Evolutionary conservation across 2,329 filamentous ascomycete genomes (phyloP), one percentile per base, ranked within the genome.

Genomic region (Alternaria viburni): DNA sequence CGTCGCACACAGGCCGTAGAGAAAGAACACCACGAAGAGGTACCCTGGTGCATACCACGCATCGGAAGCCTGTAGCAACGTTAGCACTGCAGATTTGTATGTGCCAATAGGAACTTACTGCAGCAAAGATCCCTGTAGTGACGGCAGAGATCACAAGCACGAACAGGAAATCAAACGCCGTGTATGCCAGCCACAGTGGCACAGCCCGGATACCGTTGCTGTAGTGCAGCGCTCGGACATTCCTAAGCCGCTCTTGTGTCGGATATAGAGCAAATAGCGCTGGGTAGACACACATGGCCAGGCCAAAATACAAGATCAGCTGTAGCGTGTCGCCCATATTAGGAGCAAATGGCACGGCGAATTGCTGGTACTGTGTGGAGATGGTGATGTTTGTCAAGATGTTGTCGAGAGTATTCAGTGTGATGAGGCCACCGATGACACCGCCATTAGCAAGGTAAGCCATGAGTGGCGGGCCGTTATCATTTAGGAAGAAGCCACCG

Each of bases 341-440:
- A 0, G 91, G 88, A 25, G 86, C 83, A 81, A 90, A 94, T 0
- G 92, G 91, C 0, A 88, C 86, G 66, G 92, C 92, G 72, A 97
- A 97, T 12, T 87, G 82, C 52, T 91, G 87, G 79, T 90, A 97
- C 54, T 88, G 86, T 1, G 90, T 91, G 3, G 86, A 84, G 64
- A 97, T 93, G 3, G 87, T 87, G 6, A 87, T 86, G 59, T 91
- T 89, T 21, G 87, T 86, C 21, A 94, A 78, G 19, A 93, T 74
- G 87, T 92, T 57, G 93, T 97, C 80, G 88, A 98, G 83, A 88
- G 97, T 85, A 92, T 97, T 96, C 84, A 97, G 85, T 83, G 91
- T 75, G 88, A 97, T 77, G 86, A 97, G 81, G 87, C 93, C 69
- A 44, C 82, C 82, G 19, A 88, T 86, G 23, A 95, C 82, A 6